Evolutionary conservation across 176 grass and related monocot genomes (phyloP).

Genomic region (Thalia dealbata): DNA sequence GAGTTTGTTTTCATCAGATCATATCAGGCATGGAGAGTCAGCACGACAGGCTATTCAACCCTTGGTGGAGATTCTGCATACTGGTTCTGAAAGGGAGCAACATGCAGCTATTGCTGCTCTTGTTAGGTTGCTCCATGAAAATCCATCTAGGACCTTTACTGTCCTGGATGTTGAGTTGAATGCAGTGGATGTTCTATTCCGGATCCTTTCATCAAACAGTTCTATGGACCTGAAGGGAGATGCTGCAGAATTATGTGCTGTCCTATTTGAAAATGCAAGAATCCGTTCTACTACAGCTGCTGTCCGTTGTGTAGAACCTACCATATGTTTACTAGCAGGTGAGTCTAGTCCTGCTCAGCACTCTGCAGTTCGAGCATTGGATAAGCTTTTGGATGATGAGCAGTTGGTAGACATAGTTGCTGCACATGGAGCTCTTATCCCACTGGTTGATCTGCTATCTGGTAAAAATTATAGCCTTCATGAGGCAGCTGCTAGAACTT

Average conservation of each 20-base stretch:
- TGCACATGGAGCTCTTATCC: slow-evolving; percentile 75
- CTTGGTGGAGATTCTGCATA: slow-evolving; percentile 94
- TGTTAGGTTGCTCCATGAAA: slow-evolving; percentile 81
- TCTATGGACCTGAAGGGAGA: slow-evolving; percentile 95
- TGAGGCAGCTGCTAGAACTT: slow-evolving; percentile 75
- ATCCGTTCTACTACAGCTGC: slow-evolving; percentile 92
- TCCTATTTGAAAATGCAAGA: slow-evolving; percentile 92
- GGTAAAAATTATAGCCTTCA: slow-evolving; percentile 88
- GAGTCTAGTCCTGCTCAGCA: slow-evolving; percentile 77
- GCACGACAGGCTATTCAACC: slow-evolving; percentile 89
- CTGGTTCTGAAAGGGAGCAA: slow-evolving; percentile 89
- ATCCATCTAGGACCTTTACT: slow-evolving; percentile 81
- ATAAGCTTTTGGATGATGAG: slow-evolving; percentile 93
- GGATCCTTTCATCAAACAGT: slow-evolving; percentile 77
- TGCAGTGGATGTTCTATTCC: slow-evolving; percentile 89
- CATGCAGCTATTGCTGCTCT: slow-evolving; percentile 98
- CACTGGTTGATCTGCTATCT: slow-evolving; percentile 86
- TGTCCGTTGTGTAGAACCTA: slow-evolving; percentile 83
- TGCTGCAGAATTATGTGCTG: slow-evolving; percentile 86
- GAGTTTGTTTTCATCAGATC: slow-evolving; percentile 87
- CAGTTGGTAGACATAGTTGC: slow-evolving; percentile 85
- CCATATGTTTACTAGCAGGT: slow-evolving; percentile 70
- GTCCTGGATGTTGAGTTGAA: slow-evolving; percentile 95
- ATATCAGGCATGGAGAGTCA: slow-evolving; percentile 90
- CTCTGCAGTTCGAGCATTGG: slow-evolving; percentile 92